These are phyloP conservation scores for Psilocybe subaeruginosa DNA, from an alignment of 768 basidiomycete genomes.

Conservation along the genomic window DNA sequence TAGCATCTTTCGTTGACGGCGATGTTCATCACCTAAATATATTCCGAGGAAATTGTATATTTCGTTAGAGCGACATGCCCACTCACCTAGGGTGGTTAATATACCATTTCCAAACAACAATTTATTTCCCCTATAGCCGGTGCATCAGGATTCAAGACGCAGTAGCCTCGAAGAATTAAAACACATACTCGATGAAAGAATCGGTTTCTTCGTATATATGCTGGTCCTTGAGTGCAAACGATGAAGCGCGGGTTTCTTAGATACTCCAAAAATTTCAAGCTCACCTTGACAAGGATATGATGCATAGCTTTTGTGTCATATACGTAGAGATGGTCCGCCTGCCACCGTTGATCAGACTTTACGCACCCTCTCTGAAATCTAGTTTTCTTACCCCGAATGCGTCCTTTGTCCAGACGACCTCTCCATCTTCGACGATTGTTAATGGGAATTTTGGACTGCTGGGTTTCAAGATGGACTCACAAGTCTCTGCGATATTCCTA, in stretches of 20 bases:
- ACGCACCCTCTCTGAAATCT: too few relatives aligned
- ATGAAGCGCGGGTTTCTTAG: too few relatives aligned
- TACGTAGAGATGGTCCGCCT: constrained; percentile 33
- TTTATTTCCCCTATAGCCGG: constrained; percentile 13
- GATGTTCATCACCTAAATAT: constrained; percentile 40
- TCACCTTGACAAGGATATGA: constrained; percentile 44
- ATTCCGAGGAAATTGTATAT: not conserved
- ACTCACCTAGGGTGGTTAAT: constrained; percentile 26
- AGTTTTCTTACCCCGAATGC: constrained; percentile 10
- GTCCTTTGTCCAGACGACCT: constrained; percentile 8
- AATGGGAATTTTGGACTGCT: not conserved
- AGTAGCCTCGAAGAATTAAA: not conserved
- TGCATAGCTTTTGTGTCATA: constrained; percentile 50
- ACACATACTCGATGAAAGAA: constrained; percentile 22
- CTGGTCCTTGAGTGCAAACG: constrained; percentile 28
- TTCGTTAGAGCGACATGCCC: not conserved
- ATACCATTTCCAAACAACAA: constrained; percentile 33
- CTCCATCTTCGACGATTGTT: not conserved
- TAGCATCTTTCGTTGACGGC: constrained; percentile 44
- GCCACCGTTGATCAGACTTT: not conserved
- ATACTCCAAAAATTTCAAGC: too few relatives aligned
- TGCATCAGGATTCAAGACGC: not conserved
- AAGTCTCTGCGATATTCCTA: constrained; percentile 28
- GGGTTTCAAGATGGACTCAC: constrained; percentile 16
- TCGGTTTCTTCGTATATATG: constrained; percentile 30